phyloP scores from a whole-genome alignment of 192 early-diverging fungal species.

The Umbelopsis isabellina region DNA sequence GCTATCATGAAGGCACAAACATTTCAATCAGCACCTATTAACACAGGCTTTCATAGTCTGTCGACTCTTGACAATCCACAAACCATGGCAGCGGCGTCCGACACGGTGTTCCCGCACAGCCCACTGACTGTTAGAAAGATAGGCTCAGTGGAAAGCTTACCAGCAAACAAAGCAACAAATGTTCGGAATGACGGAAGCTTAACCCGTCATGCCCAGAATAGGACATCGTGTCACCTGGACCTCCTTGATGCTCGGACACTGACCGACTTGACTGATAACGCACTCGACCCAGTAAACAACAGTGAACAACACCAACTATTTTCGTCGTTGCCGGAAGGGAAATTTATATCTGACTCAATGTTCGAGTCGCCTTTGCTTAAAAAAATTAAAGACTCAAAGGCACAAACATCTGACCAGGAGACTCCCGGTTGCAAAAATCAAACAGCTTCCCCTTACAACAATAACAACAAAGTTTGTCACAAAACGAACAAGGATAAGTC shows the following conservation, averaged over 20 bases:
- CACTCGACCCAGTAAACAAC: background rate
- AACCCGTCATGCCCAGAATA: conserved; percentile 6
- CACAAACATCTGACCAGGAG: background rate
- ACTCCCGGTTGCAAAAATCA: background rate
- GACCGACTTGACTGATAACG: conserved; percentile 11
- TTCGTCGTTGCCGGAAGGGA: background rate
- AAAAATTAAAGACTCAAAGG: conserved; percentile 6
- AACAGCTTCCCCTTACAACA: background rate
- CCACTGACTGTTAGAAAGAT: background rate
- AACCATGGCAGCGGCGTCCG: background rate
- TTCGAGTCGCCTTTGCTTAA: background rate
- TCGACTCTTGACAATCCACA: background rate
- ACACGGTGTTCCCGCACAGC: background rate
- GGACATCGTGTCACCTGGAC: conserved; percentile 21
- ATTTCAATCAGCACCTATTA: conserved; percentile 4
- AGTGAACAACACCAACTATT: background rate
- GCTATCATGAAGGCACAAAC: background rate
- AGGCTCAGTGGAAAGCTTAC: conserved; percentile 22
- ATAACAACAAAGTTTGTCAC: background rate
- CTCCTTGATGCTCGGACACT: background rate
- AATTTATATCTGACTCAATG: background rate
- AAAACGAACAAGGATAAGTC: conserved; percentile 11
- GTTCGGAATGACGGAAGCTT: conserved; percentile 21
- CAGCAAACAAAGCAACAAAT: conserved; percentile 23
- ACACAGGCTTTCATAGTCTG: background rate